phyloP scores from a whole-genome alignment of 768 basidiomycete species.

The Russula vinacea region DNA sequence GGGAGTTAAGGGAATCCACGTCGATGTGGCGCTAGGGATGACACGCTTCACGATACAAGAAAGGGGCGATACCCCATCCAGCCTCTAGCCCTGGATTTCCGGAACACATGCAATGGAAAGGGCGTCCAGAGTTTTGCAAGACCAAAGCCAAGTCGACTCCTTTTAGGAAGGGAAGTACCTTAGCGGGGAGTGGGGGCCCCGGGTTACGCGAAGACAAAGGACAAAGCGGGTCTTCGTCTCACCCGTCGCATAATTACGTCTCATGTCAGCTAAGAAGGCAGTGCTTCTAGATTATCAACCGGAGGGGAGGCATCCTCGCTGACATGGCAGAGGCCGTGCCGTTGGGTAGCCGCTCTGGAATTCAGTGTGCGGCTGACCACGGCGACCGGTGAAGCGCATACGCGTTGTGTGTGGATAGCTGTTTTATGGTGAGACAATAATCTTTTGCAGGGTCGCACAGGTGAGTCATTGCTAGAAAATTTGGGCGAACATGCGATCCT shows the following conservation, averaged over 20 bases:
- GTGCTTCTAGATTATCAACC: constrained; percentile 14
- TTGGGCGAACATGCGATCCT: background rate
- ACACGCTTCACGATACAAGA: constrained; percentile 10
- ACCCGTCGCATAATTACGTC: constrained; percentile 19
- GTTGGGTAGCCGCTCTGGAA: background rate
- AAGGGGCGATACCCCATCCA: background rate
- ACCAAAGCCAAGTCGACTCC: background rate
- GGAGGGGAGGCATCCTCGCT: background rate
- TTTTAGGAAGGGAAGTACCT: constrained; percentile 10
- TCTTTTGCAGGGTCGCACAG: background rate
- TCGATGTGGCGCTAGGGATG: constrained; percentile 4
- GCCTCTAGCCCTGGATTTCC: constrained; percentile 1
- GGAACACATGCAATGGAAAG: constrained; percentile 18
- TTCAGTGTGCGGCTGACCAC: background rate
- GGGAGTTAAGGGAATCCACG: constrained; percentile 7
- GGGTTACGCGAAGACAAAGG: constrained; percentile 16
- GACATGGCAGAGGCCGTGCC: background rate
- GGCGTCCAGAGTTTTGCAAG: background rate
- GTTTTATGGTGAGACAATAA: background rate
- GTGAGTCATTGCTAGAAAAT: background rate
- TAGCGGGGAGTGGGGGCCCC: background rate
- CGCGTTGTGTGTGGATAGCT: background rate
- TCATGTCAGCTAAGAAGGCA: constrained; percentile 8
- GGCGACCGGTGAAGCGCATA: background rate
- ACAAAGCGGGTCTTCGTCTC: background rate